Base-by-base conservation (phyloP, 2,329 filamentous ascomycete genomes). In the Ceratocystis albifundus region DNA sequence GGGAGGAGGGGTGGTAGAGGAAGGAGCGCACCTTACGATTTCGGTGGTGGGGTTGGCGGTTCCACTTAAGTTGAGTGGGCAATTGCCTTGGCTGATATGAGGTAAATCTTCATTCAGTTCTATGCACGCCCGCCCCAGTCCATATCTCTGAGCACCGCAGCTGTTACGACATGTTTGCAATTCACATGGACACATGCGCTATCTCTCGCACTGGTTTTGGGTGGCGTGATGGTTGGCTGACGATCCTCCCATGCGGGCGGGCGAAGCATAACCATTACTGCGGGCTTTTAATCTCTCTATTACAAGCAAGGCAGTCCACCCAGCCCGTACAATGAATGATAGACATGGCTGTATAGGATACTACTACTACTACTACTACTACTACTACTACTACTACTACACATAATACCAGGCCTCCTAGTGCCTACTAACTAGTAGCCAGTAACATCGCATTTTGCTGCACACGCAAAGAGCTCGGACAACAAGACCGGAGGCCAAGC, bases 181-280 rank as follows among this genome's bases (percentile, higher is more conserved):
- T 3, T 28, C 12, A 61, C 30, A 62, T 62, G 59, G 32, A 41
- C 20, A 25, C 53, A 32, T 10, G 30, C 28, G 22, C 28, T 17
- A 32, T 32, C 53, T 59, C 17, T 59, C 17, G 53, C 53, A 59
- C 28, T 30, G 69, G 61, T 67, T 67, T 68, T 65, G 68, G 68
- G 68, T 71, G 69, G 70, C 70, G 70, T 71, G 69, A 71, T 70
- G 65, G 67, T 70, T 69, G 66, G 64, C 66, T 69, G 67, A 68
- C 66, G 65, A 65, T 10, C 28, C 20, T 62, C 36, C 10, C 7
- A n/a, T 62, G 15, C 28, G 20, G 53, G 15, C 28, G 20, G 53
- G 25, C 32, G 25, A 8, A 30, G 4, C 53, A 30, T 59, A 17
- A 59, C 28, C 22, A 12, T 59, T 28, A 59, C 15, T 59, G 53